phyloP scores from a whole-genome alignment of 306 rosid species.

The Dryas octopetala region DNA sequence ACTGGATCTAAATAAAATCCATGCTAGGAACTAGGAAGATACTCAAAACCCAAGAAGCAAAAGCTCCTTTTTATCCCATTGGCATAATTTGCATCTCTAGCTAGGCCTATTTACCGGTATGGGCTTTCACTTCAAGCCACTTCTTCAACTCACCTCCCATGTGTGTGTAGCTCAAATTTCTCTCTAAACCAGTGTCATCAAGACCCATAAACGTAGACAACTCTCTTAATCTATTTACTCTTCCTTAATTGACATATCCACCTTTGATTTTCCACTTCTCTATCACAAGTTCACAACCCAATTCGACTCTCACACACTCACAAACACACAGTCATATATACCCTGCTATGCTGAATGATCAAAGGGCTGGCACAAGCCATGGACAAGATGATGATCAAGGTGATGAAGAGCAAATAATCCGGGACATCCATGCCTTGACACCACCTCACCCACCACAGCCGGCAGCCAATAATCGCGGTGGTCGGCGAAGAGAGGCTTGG shows the following conservation, averaged over 20 bases:
- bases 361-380: constrained; percentile 28
- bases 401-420: constrained; percentile 43
- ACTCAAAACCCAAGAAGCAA: not conserved
- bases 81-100: not conserved
- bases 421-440: constrained; percentile 87
- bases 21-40: not conserved
- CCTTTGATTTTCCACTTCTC: not conserved
- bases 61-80: not conserved
- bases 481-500: constrained; percentile 55
- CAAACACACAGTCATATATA: not conserved
- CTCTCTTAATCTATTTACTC: not conserved
- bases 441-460: constrained; percentile 46
- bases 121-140: not conserved
- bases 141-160: not conserved
- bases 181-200: constrained; percentile 4
- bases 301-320: not conserved
- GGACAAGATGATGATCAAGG: constrained; percentile 26
- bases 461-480: constrained; percentile 24
- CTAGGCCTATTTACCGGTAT: not conserved
- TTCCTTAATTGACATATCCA: not conserved
- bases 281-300: not conserved
- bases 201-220: not conserved
- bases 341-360: constrained; percentile 51
- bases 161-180: not conserved
- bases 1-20: not conserved